Evolutionary conservation across 2,329 filamentous ascomycete genomes (phyloP).

Genomic region (Niveomyces coronatus): DNA sequence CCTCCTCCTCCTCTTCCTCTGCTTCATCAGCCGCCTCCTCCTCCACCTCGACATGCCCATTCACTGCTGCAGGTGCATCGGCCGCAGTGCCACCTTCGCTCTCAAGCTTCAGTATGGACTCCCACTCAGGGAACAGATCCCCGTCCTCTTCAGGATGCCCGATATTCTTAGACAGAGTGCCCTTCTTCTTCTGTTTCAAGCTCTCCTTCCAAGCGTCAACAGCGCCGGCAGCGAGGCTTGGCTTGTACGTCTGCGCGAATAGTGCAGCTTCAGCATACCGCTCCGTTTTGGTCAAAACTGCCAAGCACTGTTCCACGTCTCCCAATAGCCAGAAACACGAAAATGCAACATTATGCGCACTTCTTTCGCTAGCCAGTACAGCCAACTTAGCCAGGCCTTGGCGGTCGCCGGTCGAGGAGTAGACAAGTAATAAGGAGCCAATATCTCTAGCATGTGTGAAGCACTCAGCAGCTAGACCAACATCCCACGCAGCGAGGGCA

Average conservation of each 20-base stretch:
- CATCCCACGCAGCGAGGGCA: conserved; percentile 76
- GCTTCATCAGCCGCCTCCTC: conserved; percentile 15
- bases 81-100: conserved; percentile 47
- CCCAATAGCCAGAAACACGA: conserved; percentile 79
- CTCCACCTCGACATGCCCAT: conserved; percentile 13
- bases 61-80: conserved; percentile 3
- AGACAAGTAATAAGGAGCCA: conserved; percentile 76
- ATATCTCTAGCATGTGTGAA: conserved; percentile 86
- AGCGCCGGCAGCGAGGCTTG: conserved; percentile 57
- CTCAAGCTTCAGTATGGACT: conserved; percentile 77
- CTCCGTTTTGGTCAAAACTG: conserved; percentile 68
- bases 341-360: conserved; percentile 88
- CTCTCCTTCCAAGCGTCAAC: conserved; percentile 73
- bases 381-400: conserved; percentile 65
- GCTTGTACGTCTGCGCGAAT: conserved; percentile 93
- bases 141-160: conserved; percentile 73
- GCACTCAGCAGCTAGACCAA: conserved; percentile 82
- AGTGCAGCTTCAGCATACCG: conserved; percentile 78
- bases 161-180: conserved; percentile 71
- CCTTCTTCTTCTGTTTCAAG: conserved; percentile 77
- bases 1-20: conserved; percentile 15
- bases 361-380: conserved; percentile 61
- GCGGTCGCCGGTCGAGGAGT: conserved; percentile 74
- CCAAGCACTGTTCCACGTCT: conserved; percentile 71
- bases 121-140: conserved; percentile 94